phyloP scores from a whole-genome alignment of 371 early-diverging fungal species.

The Smittium mucronatum region DNA sequence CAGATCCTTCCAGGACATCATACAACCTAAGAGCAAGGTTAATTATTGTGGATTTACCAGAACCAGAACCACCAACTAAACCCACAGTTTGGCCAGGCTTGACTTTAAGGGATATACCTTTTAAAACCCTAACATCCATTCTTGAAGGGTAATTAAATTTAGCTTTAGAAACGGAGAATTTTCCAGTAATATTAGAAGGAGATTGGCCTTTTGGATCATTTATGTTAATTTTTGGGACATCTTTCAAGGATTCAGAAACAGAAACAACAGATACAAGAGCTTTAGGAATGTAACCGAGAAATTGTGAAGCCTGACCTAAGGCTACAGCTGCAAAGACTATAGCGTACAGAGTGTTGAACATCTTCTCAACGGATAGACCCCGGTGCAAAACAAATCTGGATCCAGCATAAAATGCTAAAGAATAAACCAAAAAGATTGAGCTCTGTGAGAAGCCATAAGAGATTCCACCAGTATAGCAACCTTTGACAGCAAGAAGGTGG shows the following conservation, averaged over 20 bases:
- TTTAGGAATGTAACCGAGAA: constrained; percentile 18
- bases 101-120: constrained; percentile 60
- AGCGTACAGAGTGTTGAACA: constrained; percentile 51
- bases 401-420: constrained; percentile 27
- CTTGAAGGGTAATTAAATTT: constrained; percentile 77
- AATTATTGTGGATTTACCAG: constrained; percentile 78
- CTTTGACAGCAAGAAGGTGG: constrained; percentile 41
- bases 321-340: constrained; percentile 49
- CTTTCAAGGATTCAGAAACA: background rate
- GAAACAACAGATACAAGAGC: constrained; percentile 17
- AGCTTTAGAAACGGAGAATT: constrained; percentile 24
- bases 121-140: constrained; percentile 57
- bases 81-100: constrained; percentile 65
- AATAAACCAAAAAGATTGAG: constrained; percentile 21
- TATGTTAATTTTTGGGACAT: background rate
- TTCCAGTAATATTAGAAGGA: constrained; percentile 17
- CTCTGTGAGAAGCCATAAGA: constrained; percentile 52
- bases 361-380: constrained; percentile 22
- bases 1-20: constrained; percentile 50
- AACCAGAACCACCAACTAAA: constrained; percentile 73
- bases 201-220: constrained; percentile 5
- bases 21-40: too few relatives aligned
- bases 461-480: constrained; percentile 40
- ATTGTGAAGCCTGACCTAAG: constrained; percentile 22
- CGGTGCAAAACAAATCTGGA: constrained; percentile 20